Base-by-base conservation (phyloP, 768 basidiomycete species). In the Auricularia cornea region DNA sequence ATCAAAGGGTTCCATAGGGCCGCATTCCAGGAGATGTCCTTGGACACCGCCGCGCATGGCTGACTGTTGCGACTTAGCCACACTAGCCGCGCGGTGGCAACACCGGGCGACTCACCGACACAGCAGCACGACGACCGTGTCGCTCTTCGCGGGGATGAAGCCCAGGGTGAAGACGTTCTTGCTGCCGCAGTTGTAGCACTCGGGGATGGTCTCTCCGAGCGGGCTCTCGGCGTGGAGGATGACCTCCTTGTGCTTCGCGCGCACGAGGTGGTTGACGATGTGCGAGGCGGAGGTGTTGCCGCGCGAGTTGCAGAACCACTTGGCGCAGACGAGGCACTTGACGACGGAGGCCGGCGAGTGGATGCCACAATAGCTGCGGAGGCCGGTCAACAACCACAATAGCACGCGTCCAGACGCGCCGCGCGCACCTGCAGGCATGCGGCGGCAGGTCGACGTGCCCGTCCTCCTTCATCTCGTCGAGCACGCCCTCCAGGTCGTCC, bases 161-260 rank as follows among this genome's bases (percentile, higher is more conserved):
- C 97, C 97, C 20, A 99, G 84, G 91, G 98, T 94, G 72, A 99
- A 99, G 14, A 98, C 97, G 71, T 99, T 99, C 78, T 97, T 98
- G 79, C 92, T 95, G 18, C 97, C 97, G 71, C 97, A 99, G 71
- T 94, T 95, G 80, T 99, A 99, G 74, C 97, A 99, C 77, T 99
- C 97, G 0, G 97, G 97, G 0, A 92, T 91, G 1, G 97, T 98
- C 76, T 98, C 97, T 2, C 97, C 97, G 3, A 99, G 81, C 2
- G 96, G 93, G 64, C 90, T 90, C 70, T 98, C 96, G 60, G 91
- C 89, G 71, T 99, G 97, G 32, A 99, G 78, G 65, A 96, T 92
- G 66, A 99, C 96, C 72, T 99, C 97, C 78, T 98, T 98, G 79
- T 99, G 97, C 77, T 98, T 98, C 32, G 97, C 95, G 71, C 96